phyloP scores from a whole-genome alignment of 2,329 filamentous ascomycete species.

The Apiospora pterosperma region DNA sequence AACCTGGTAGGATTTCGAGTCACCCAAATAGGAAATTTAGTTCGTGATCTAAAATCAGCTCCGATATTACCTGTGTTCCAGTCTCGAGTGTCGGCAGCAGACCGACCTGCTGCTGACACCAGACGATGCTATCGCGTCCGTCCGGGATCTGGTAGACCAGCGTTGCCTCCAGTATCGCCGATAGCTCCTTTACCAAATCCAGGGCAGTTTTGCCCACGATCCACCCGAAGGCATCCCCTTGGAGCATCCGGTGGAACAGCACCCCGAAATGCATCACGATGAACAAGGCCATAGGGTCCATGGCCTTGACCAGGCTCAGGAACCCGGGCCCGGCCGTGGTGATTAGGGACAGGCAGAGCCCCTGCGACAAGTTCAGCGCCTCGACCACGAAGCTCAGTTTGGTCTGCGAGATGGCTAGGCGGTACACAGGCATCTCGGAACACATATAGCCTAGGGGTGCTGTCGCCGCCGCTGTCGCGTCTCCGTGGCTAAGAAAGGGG shows the following conservation, averaged over 20 bases:
- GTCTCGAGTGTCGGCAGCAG: not conserved
- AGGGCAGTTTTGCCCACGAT: not conserved
- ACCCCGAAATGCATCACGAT: not conserved
- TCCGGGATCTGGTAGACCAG: not conserved
- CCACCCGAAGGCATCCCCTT: not conserved
- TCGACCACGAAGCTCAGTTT: not conserved
- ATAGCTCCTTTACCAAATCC: not conserved
- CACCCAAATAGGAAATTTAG: not conserved
- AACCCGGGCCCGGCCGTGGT: not conserved
- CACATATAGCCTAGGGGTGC: not conserved
- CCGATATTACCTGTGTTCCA: not conserved
- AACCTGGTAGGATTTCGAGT: too few relatives aligned
- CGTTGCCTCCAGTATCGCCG: not conserved
- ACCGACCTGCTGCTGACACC: not conserved
- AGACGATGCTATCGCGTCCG: not conserved
- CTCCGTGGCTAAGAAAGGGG: too few relatives aligned
- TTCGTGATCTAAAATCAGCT: not conserved
- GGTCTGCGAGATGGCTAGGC: not conserved
- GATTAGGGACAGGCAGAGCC: not conserved
- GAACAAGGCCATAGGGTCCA: not conserved
- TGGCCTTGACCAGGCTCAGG: not conserved
- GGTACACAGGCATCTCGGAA: not conserved
- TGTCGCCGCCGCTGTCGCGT: not conserved
- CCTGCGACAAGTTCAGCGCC: not conserved
- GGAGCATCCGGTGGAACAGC: not conserved